Evolutionary conservation across 1,139 yeast species (phyloP), one percentile per base, ranked within the genome.

Genomic region (Lodderomyces margitis): DNA sequence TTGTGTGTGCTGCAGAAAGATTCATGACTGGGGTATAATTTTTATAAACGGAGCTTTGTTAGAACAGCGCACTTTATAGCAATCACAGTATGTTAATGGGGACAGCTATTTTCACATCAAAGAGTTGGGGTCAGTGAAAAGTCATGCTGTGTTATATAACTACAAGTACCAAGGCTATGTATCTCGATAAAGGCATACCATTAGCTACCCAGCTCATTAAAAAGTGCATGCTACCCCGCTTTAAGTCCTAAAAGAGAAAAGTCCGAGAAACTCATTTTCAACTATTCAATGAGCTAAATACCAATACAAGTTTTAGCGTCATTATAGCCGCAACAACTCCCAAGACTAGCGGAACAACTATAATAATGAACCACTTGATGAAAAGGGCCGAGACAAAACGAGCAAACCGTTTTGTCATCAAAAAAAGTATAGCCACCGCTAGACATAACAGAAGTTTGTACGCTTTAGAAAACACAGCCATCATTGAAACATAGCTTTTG

Each of bases 261-360:
- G n/a, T n/a, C n/a, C n/a, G n/a, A n/a, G n/a, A n/a, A n/a, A n/a
- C n/a, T n/a, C n/a, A n/a, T n/a, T n/a, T n/a, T n/a, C n/a, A n/a
- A n/a, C n/a, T n/a, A n/a, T n/a, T n/a, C n/a, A n/a, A n/a, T n/a
- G n/a, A n/a, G n/a, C 36, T 21, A 3, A 33, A 33, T 12, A 16
- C 24, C 24, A 8, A 14, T 21, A 33, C 19, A 20, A 33, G 36
- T 21, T 27, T n/a, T 20, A 31, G 21, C 9, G 27, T 32, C 5
- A 28, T 7, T 6, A 36, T 35, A 12, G 31, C 41, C 14, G 36
- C 31, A 38, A 27, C 30, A 6, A 36, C 38, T n/a, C 38, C 38
- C 8, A 36, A 16, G 3, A 12, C 8, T 17, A 36, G 12, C n/a
- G 38, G 38, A 8, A 27, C 3, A 2, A 36, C 12, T 11, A 36